Evolutionary conservation across 2,329 filamentous ascomycete genomes (phyloP), one percentile per base, ranked within the genome.

Genomic region (Trichoderma citrinoviride): DNA sequence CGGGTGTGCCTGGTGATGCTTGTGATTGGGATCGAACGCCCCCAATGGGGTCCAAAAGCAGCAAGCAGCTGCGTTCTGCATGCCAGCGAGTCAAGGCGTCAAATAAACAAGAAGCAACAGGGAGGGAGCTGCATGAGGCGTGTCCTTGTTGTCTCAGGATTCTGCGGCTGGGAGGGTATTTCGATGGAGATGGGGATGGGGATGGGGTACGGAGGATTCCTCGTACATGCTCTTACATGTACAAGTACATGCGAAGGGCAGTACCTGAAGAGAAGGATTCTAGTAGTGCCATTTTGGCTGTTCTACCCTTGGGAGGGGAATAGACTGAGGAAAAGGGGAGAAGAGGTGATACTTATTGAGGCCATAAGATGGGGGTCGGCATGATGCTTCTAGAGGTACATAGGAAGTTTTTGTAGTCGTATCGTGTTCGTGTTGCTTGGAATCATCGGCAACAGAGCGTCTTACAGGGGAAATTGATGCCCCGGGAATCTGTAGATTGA

Each of bases 1-100:
- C 15, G 29, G 15, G 44, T 61, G 57, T 61, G 33, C 57, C 57
- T 61, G 57, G 57, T 52, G 57, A 61, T 37, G 33, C 33, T 14
- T 37, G 33, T 37, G 33, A 12, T 10, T 12, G 33, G 33, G 33
- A 37, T 61, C 23, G 44, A 60, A 23, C 29, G 37, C 37, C 44
- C 29, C 47, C 57, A 52, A 61, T 61, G 57, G 57, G 46, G 47
- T 2, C 2, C 33, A 14, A 37, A 12, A 37, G 33, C 7, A 3
- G 27, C 7, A 41, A 21, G 17, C 57, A 29, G 17, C 29, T 61
- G 29, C 57, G 29, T 52, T 52, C 57, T 52, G 57, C 57, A 52
- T 61, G 47, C 57, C 57, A 61, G 23, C 57, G 33, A 61, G 53
- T 25, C 53, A 43, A 29, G 53, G n/a, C 17, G 8, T 25, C 17